These are phyloP conservation scores for Galerina marginata DNA, from an alignment of 768 basidiomycete genomes.

Conservation along the genomic window DNA sequence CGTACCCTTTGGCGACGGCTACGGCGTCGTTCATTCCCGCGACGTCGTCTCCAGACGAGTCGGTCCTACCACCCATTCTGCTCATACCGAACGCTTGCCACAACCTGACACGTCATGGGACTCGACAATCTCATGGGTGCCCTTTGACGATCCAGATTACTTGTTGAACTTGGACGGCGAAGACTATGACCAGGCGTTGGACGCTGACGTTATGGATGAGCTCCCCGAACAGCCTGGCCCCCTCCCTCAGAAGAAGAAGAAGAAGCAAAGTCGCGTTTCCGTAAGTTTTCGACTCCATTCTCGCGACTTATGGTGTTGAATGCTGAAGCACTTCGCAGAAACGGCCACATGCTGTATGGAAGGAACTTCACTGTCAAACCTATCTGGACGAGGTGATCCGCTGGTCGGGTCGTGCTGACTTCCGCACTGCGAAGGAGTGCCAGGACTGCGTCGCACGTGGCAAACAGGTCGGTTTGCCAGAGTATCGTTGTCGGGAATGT, in stretches of 20 bases:
- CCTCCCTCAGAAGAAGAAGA: too few species aligned
- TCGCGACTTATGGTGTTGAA: background rate
- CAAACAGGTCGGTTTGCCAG: background rate
- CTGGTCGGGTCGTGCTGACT: conserved; percentile 14
- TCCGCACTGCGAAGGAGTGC: background rate
- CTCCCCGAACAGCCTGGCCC: too few species aligned
- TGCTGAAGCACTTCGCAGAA: background rate
- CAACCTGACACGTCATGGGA: background rate
- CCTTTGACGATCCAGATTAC: background rate
- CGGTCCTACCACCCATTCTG: background rate
- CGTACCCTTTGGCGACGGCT: background rate
- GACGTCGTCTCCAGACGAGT: background rate
- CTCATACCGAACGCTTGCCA: background rate
- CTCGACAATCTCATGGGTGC: background rate
- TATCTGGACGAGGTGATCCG: conserved; percentile 15
- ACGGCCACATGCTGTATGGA: conserved; percentile 16
- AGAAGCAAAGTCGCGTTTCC: background rate
- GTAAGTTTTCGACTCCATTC: too few species aligned
- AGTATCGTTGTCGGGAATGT: conserved; percentile 11
- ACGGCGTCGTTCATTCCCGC: background rate
- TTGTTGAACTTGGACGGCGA: too few species aligned
- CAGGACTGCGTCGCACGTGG: conserved; percentile 12
- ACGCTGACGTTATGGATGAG: too few species aligned
- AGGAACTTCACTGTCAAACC: conserved; percentile 2
- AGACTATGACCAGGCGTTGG: too few species aligned